Percentiles rank a stretch among this genome's conserved stretches.
phyloP scores from a whole-genome alignment of 257 asterid genomes.

The Anisodus tanguticus region DNA sequence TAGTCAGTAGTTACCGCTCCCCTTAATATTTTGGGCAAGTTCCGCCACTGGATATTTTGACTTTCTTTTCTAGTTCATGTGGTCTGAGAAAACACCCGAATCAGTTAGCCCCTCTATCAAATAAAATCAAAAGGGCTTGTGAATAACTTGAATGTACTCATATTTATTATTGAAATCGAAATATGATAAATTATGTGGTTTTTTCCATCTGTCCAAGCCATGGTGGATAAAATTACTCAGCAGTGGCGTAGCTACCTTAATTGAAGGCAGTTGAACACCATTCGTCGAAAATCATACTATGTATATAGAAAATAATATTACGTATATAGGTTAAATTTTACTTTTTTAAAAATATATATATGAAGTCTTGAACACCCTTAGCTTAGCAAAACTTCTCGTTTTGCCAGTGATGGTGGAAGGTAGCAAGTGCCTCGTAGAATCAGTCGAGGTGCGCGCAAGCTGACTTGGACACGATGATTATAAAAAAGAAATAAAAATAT shows the following conservation, averaged over 20 bases:
- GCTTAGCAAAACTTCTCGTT: too few relatives aligned
- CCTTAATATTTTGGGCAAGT: too few relatives aligned
- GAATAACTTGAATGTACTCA: neutral
- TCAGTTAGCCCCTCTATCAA: neutral
- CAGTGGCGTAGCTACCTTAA: neutral
- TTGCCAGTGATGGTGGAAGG: too few relatives aligned
- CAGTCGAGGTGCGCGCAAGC: neutral
- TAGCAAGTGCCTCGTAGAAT: neutral
- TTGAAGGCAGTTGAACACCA: too few relatives aligned
- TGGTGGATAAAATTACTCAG: neutral
- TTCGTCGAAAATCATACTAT: too few relatives aligned
- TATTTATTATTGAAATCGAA: neutral
- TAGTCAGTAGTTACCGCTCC: too few relatives aligned
- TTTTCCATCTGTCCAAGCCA: rapidly evolving
- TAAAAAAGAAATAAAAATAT: neutral
- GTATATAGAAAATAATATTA: too few relatives aligned
- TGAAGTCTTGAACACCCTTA: too few relatives aligned
- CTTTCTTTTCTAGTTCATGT: conserved; percentile 6
- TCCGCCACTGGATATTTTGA: neutral
- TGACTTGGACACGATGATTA: neutral
- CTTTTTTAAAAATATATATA: too few relatives aligned
- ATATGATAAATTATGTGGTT: neutral
- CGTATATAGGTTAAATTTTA: too few relatives aligned
- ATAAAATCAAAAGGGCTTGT: neutral
- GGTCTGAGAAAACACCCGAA: neutral